A percentile compares a stretch with the other conserved stretches of the same genome.
phyloP scores from a whole-genome alignment of 495 filamentous ascomycete genomes.

The Penicillium coprophilum region DNA sequence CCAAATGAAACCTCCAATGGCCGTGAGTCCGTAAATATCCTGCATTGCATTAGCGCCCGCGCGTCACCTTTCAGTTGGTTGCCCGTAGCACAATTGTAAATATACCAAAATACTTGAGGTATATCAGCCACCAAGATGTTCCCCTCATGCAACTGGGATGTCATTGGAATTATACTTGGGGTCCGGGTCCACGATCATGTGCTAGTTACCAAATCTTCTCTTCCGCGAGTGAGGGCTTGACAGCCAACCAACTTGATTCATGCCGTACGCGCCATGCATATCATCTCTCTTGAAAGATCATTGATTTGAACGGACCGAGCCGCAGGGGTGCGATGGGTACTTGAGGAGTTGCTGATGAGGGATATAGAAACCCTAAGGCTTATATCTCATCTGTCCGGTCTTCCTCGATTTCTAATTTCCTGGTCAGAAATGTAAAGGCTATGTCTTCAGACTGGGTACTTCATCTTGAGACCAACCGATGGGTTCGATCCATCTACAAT shows the following conservation, averaged over 20 bases:
- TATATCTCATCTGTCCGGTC: background rate
- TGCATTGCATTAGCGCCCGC: constrained; percentile 10
- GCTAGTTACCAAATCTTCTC: background rate
- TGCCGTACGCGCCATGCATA: constrained; percentile 7
- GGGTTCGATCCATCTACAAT: constrained; percentile 9
- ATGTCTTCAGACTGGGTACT: constrained; percentile 12
- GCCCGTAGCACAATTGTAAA: background rate
- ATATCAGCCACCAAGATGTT: background rate
- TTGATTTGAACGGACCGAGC: constrained; percentile 7
- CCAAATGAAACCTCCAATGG: constrained; percentile 11
- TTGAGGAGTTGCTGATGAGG: background rate
- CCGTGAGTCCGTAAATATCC: background rate
- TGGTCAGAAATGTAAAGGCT: constrained; percentile 3
- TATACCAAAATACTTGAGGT: background rate
- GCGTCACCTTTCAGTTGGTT: background rate
- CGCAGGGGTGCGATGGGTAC: constrained; percentile 6
- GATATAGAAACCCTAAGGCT: background rate
- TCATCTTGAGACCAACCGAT: constrained; percentile 2
- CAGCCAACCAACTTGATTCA: constrained; percentile 8
- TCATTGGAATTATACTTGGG: background rate
- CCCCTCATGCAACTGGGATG: background rate
- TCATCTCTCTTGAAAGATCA: background rate
- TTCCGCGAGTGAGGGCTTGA: constrained; percentile 8
- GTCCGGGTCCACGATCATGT: background rate
- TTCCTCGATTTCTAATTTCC: background rate